Percentiles rank a stretch among this genome's conserved stretches.
These are phyloP conservation scores for Diaporthe eres DNA, from an alignment of 2,329 filamentous ascomycete species.

Conservation along the genomic window DNA sequence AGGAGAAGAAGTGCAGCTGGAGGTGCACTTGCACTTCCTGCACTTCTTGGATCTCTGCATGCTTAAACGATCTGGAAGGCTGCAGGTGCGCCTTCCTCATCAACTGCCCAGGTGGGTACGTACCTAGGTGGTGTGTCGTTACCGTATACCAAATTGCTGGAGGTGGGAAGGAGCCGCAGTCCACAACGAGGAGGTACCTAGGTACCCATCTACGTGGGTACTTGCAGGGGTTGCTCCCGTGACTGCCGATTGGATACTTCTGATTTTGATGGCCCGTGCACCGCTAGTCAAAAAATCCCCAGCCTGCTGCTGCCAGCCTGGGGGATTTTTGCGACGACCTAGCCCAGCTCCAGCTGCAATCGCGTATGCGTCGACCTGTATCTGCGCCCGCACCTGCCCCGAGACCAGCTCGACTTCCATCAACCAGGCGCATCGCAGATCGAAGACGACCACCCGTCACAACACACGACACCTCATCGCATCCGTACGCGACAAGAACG, in stretches of 20 bases:
- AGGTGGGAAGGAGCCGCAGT: not conserved
- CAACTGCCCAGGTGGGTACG: not conserved
- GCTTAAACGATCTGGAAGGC: not conserved
- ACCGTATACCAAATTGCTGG: not conserved
- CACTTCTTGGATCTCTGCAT: not conserved
- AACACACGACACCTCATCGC: not conserved
- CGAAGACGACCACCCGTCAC: not conserved
- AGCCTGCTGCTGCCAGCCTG: slow-evolving; percentile 28
- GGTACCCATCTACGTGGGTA: not conserved
- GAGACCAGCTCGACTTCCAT: slow-evolving; percentile 26
- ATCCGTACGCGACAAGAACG: not conserved
- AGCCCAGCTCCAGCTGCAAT: slow-evolving; percentile 27
- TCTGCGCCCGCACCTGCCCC: slow-evolving; percentile 12
- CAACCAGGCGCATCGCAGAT: slow-evolving; percentile 27
- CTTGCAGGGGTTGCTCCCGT: not conserved
- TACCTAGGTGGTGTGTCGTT: not conserved
- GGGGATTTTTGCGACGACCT: slow-evolving; percentile 24
- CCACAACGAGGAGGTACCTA: not conserved
- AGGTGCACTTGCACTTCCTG: not conserved
- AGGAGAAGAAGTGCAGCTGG: not conserved
- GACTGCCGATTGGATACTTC: not conserved
- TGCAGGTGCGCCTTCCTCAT: not conserved
- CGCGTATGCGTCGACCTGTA: not conserved
- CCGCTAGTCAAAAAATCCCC: slow-evolving; percentile 25
- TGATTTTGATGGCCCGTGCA: slow-evolving; percentile 12